phyloP scores from a whole-genome alignment of 2,329 filamentous ascomycete genomes.

The Ophiostoma quercus region DNA sequence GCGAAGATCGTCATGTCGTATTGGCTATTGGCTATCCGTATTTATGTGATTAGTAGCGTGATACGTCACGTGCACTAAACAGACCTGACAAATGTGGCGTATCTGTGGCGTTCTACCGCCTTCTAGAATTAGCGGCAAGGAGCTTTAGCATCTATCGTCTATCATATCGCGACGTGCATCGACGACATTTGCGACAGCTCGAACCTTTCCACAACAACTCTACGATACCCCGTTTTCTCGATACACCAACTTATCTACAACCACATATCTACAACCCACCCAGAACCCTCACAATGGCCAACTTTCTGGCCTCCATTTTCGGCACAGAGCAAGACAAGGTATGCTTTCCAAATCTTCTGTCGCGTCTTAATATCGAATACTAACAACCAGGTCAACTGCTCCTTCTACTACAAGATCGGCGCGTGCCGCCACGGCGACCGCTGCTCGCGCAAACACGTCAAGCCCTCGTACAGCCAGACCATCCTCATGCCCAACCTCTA shows the following conservation, averaged over 20 bases:
- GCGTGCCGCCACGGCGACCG: slow-evolving; percentile 97
- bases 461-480: slow-evolving; percentile 95
- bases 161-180: background rate
- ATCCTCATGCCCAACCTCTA: slow-evolving; percentile 98
- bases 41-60: background rate
- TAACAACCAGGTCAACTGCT: slow-evolving; percentile 71
- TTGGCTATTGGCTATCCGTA: background rate
- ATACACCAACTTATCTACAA: background rate
- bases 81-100: slow-evolving; percentile 15
- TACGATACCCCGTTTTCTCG: background rate
- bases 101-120: slow-evolving; percentile 23
- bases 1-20: background rate
- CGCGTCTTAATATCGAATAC: background rate
- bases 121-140: slow-evolving; percentile 19
- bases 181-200: background rate
- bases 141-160: background rate
- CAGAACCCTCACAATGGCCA: slow-evolving; percentile 61
- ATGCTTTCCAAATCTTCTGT: slow-evolving; percentile 10
- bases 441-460: slow-evolving; percentile 97
- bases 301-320: slow-evolving; percentile 99
- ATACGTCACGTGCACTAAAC: background rate
- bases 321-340: slow-evolving; percentile 96
- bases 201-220: background rate
- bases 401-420: slow-evolving; percentile 99
- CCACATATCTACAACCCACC: background rate